Evolutionary conservation across 2,329 filamentous ascomycete genomes (phyloP).

Genomic region (Aspergillus niger): DNA sequence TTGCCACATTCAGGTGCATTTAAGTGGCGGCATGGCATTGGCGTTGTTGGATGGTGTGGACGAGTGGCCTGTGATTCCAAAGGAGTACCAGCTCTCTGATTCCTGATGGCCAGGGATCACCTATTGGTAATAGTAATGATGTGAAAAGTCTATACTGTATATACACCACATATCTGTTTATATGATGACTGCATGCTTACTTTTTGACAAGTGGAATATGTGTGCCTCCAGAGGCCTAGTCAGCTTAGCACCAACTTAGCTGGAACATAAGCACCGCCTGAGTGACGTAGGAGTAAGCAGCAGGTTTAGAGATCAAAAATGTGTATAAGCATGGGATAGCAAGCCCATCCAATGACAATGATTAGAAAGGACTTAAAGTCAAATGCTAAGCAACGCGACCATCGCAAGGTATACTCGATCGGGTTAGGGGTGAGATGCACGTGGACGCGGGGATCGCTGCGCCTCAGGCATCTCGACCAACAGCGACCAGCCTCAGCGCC

Average conservation of each 20-base stretch:
- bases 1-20: constrained; percentile 59
- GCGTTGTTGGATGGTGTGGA: constrained; percentile 50
- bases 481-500: background rate
- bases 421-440: background rate
- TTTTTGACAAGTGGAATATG: too few relatives aligned
- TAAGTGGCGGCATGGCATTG: constrained; percentile 58
- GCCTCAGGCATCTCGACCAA: background rate
- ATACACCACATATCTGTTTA: background rate
- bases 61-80: constrained; percentile 33
- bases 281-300: too few relatives aligned
- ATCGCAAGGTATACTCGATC: constrained; percentile 5
- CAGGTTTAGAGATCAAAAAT: too few relatives aligned
- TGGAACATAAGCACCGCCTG: too few relatives aligned
- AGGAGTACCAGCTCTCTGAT: constrained; percentile 23
- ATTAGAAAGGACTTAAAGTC: background rate
- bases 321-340: too few relatives aligned
- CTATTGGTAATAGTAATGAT: too few relatives aligned
- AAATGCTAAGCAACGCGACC: background rate
- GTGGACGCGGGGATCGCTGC: background rate
- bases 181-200: too few relatives aligned
- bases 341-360: too few relatives aligned
- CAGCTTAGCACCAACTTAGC: too few relatives aligned
- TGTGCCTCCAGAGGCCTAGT: too few relatives aligned
- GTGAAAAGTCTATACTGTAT: too few relatives aligned
- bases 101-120: background rate